phyloP scores from a whole-genome alignment of 306 rosid species.

The Casuarina cunninghamiana region DNA sequence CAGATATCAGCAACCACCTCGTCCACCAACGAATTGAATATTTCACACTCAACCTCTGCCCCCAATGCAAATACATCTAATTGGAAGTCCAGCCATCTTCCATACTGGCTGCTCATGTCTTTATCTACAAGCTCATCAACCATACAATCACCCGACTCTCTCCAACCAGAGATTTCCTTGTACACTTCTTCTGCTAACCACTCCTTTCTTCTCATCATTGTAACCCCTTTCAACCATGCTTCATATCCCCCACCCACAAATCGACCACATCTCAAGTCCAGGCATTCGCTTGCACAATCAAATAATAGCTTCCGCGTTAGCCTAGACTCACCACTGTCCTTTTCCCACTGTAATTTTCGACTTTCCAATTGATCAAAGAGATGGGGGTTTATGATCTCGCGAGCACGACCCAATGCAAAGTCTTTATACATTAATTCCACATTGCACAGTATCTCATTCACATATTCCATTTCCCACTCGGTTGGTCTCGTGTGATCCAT shows the following conservation, averaged over 20 bases:
- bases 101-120: slow-evolving; percentile 81
- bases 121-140: slow-evolving; percentile 87
- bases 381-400: slow-evolving; percentile 57
- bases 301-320: slow-evolving; percentile 60
- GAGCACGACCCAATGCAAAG: slow-evolving; percentile 51
- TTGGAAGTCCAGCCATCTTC: slow-evolving; percentile 80
- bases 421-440: slow-evolving; percentile 72
- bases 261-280: slow-evolving; percentile 66
- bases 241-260: slow-evolving; percentile 60
- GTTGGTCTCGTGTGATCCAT: slow-evolving; percentile 32
- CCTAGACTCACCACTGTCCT: slow-evolving; percentile 33
- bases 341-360: slow-evolving; percentile 40
- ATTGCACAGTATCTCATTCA: slow-evolving; percentile 59
- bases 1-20: slow-evolving; percentile 57
- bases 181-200: slow-evolving; percentile 64
- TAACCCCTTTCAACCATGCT: slow-evolving; percentile 71
- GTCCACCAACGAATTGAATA: slow-evolving; percentile 65
- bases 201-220: slow-evolving; percentile 66
- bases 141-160: slow-evolving; percentile 72
- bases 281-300: slow-evolving; percentile 69
- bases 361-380: slow-evolving; percentile 67
- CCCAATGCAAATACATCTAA: slow-evolving; percentile 61
- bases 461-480: slow-evolving; percentile 70
- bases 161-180: slow-evolving; percentile 71
- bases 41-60: slow-evolving; percentile 64